Evolutionary conservation across 2,329 filamentous ascomycete species (phyloP).

Genomic region (Emericellopsis cladophorae): DNA sequence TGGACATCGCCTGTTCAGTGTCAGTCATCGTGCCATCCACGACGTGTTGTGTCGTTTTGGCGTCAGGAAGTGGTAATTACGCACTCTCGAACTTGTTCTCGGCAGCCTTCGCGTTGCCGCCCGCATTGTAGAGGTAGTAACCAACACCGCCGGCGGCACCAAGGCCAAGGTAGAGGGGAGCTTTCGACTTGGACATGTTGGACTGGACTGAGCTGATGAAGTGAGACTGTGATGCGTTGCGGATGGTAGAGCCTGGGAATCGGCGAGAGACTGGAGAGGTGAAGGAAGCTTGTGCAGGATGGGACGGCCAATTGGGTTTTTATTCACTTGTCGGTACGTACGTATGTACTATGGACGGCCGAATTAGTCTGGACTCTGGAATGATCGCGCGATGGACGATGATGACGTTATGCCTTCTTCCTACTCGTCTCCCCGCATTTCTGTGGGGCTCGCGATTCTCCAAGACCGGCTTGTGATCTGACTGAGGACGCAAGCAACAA

Average conservation of each 20-base stretch:
- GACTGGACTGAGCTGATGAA: slow-evolving; percentile 4
- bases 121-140: slow-evolving; percentile 86
- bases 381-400: too few relatives aligned
- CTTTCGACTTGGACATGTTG: slow-evolving; percentile 31
- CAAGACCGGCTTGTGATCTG: too few relatives aligned
- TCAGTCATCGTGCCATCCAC: neutral
- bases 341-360: too few relatives aligned
- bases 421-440: neutral
- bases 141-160: slow-evolving; percentile 56
- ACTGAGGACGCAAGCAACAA: neutral
- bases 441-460: too few relatives aligned
- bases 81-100: slow-evolving; percentile 77
- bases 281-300: too few relatives aligned
- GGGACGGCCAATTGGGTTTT: too few relatives aligned
- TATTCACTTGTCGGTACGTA: too few relatives aligned
- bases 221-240: neutral
- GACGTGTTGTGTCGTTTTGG: neutral
- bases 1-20: slow-evolving; percentile 57
- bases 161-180: slow-evolving; percentile 42
- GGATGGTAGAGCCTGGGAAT: neutral
- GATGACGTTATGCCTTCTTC: neutral
- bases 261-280: too few relatives aligned
- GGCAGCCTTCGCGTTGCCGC: slow-evolving; percentile 70
- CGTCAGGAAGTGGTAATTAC: slow-evolving; percentile 12
- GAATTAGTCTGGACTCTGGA: too few relatives aligned